These are phyloP conservation scores for Azolla pinnata DNA, from an alignment of 75 land plant genomes.

Conservation along the genomic window DNA sequence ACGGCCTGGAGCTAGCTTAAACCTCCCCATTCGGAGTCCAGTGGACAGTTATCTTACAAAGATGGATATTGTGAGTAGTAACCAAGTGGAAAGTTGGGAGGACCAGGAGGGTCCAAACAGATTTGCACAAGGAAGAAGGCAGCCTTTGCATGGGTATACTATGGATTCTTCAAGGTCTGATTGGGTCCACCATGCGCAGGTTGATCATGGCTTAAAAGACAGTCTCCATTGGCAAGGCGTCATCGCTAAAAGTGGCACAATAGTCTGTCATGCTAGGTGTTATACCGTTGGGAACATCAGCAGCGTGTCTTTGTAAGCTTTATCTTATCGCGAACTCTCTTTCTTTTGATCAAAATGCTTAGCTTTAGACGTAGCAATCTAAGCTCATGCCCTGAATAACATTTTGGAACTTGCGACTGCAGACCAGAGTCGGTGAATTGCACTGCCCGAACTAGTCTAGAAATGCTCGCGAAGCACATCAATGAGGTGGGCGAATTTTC, in stretches of 20 bases:
- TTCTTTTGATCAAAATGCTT: too few relatives aligned
- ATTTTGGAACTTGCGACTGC: slow-evolving; percentile 12
- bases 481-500: slow-evolving; percentile 55
- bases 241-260: slow-evolving; percentile 91
- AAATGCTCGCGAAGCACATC: slow-evolving; percentile 89
- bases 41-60: too few relatives aligned
- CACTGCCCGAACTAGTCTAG: slow-evolving; percentile 83
- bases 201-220: slow-evolving; percentile 3
- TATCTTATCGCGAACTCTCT: too few relatives aligned
- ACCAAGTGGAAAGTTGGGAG: slow-evolving; percentile 7
- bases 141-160: neutral
- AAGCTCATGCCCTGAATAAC: too few relatives aligned
- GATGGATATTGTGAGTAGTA: too few relatives aligned
- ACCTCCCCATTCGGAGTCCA: too few relatives aligned
- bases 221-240: slow-evolving; percentile 75
- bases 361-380: too few relatives aligned
- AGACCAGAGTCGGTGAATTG: slow-evolving; percentile 85
- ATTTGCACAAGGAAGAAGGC: neutral
- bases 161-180: neutral
- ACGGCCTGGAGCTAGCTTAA: too few relatives aligned
- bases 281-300: slow-evolving; percentile 68
- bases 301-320: slow-evolving; percentile 70
- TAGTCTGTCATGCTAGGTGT: slow-evolving; percentile 85
- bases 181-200: too few relatives aligned
- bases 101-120: slow-evolving; percentile 1